These are phyloP conservation scores for Meyerozyma elateridarum DNA, from an alignment of 1,139 yeast species.

Conservation along the genomic window DNA sequence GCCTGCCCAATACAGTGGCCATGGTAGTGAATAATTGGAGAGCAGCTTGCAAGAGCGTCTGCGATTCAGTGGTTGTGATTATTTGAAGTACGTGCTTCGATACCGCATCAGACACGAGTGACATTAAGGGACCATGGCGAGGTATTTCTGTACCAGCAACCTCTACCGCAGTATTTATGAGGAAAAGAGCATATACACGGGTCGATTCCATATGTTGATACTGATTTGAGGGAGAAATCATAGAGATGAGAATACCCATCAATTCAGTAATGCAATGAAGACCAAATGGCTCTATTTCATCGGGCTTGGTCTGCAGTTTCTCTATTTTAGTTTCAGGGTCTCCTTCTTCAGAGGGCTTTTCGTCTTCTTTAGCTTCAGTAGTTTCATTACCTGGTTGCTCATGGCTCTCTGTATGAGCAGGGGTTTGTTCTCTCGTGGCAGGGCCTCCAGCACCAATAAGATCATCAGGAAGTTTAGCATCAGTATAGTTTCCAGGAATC, in stretches of 20 bases:
- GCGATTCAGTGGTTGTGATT: constrained; percentile 65
- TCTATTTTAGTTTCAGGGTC: background rate
- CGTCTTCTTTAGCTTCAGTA: constrained; percentile 7
- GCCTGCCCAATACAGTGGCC: constrained; percentile 52
- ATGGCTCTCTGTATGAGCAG: background rate
- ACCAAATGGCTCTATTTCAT: constrained; percentile 52
- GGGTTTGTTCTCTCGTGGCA: constrained; percentile 5
- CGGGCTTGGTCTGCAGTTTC: constrained; percentile 1
- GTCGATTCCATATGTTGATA: constrained; percentile 85
- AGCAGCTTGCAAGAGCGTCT: constrained; percentile 68
- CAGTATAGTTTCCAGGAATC: constrained; percentile 31
- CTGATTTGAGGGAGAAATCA: constrained; percentile 78
- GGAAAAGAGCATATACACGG: constrained; percentile 72
- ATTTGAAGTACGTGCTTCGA: constrained; percentile 80
- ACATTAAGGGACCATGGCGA: constrained; percentile 60
- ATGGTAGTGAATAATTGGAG: constrained; percentile 71
- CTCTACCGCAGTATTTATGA: constrained; percentile 77
- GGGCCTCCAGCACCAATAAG: constrained; percentile 35
- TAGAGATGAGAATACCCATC: constrained; percentile 72
- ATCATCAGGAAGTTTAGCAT: constrained; percentile 36
- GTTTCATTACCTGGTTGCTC: no score
- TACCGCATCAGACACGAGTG: constrained; percentile 69
- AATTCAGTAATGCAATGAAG: constrained; percentile 64
- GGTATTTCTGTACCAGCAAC: constrained; percentile 70
- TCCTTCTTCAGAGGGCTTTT: constrained; percentile 3